Percentiles rank a stretch among this genome's conserved stretches.
phyloP scores from a whole-genome alignment of 257 asterid species.

The Nicotiana tabacum region DNA sequence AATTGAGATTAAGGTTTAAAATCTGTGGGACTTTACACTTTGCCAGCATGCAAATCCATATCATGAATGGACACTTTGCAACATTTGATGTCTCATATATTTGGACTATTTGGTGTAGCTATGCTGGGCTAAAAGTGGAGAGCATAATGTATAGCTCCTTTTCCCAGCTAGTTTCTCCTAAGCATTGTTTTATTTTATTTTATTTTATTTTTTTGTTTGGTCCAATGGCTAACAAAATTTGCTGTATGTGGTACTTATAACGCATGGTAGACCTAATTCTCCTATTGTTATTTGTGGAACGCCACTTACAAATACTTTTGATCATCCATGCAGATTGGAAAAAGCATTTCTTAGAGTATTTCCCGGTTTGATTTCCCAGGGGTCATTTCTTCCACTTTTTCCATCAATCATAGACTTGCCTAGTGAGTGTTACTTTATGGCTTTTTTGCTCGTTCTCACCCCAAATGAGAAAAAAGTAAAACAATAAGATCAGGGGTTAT shows the following conservation, averaged over 20 bases:
- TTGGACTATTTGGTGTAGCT: neutral
- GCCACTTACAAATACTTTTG: neutral
- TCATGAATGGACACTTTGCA: neutral
- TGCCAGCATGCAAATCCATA: neutral
- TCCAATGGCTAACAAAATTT: neutral
- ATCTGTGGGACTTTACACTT: neutral
- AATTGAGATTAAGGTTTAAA: too few species aligned
- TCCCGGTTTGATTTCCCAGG: constrained; percentile 65
- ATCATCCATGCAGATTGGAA: constrained; percentile 50
- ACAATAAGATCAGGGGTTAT: neutral
- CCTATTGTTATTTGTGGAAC: neutral
- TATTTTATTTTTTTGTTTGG: neutral
- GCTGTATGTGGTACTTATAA: neutral
- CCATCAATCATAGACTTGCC: constrained; percentile 80
- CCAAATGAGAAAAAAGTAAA: neutral
- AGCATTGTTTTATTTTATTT: neutral
- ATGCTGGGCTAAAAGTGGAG: neutral
- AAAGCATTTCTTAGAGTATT: constrained; percentile 45
- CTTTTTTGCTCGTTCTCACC: neutral
- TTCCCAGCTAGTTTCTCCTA: neutral
- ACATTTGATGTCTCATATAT: neutral
- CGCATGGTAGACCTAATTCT: neutral
- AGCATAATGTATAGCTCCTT: neutral
- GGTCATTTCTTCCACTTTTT: constrained; percentile 79
- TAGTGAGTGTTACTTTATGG: constrained; percentile 39